Conservation (phyloP, 257 asterid species). For the Capsicum chinense region DNA sequence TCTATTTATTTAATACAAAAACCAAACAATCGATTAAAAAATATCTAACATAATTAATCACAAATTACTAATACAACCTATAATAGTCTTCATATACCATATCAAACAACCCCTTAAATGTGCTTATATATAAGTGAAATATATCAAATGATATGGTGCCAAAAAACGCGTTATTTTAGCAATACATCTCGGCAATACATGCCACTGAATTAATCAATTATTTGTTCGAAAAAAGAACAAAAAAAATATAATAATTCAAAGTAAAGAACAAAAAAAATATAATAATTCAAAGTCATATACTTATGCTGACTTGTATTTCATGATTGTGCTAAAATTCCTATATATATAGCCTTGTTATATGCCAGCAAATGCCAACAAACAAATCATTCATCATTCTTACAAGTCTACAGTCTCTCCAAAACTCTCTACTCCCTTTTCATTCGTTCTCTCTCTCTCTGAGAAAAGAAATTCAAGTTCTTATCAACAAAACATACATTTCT, state of each 20-base stretch:
- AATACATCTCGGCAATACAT: slow-evolving; percentile 21
- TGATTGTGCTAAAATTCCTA: slow-evolving; percentile 21
- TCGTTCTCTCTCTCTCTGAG: neutral
- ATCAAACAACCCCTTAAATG: neutral
- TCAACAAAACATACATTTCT: neutral
- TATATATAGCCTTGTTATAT: neutral
- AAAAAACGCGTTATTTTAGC: slow-evolving; percentile 18
- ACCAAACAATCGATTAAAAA: no score
- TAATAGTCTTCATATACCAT: no score
- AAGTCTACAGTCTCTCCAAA: neutral
- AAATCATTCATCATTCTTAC: neutral
- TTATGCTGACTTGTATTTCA: neutral
- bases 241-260: neutral
- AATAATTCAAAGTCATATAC: neutral
- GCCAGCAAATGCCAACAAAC: slow-evolving; percentile 24
- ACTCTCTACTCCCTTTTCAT: neutral
- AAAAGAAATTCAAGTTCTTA: neutral
- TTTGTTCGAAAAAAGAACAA: neutral
- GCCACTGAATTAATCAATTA: neutral
- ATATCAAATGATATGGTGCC: neutral
- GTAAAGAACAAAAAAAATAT: neutral
- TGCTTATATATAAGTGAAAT: slow-evolving; percentile 10
- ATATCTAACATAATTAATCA: no score
- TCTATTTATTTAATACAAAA: no score
- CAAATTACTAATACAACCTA: no score